phyloP scores from a whole-genome alignment of 139 green algal species.

The Chlorella sp. region DNA sequence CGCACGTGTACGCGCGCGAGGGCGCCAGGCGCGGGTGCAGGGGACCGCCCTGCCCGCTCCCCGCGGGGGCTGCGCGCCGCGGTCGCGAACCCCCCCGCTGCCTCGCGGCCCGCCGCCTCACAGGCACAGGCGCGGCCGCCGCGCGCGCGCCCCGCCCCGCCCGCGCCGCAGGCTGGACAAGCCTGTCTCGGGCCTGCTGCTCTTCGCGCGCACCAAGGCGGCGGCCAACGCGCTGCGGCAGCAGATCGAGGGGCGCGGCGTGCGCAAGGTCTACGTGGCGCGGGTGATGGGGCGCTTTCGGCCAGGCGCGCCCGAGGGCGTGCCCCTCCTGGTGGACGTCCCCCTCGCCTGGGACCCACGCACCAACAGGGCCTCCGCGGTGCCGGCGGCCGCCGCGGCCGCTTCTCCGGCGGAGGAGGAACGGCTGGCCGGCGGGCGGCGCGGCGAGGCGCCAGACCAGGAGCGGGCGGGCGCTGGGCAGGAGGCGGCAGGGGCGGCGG shows the following conservation, averaged over 20 bases:
- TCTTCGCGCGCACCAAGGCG: constrained; percentile 68
- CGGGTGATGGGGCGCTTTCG: constrained; percentile 77
- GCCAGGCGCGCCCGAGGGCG: neutral
- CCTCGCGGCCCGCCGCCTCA: too few relatives aligned
- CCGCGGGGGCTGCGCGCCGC: too few relatives aligned
- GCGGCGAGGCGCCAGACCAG: too few relatives aligned
- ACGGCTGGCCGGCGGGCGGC: neutral
- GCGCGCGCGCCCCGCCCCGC: too few relatives aligned
- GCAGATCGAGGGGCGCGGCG: constrained; percentile 49
- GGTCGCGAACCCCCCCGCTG: too few relatives aligned
- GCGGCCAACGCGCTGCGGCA: constrained; percentile 61
- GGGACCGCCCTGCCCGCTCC: too few relatives aligned
- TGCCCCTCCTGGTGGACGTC: constrained; percentile 36
- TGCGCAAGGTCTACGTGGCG: constrained; percentile 88
- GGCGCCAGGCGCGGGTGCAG: too few relatives aligned
- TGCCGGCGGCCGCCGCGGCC: neutral
- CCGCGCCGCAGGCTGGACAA: constrained; percentile 72
- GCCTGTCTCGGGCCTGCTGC: constrained; percentile 85
- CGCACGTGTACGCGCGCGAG: too few relatives aligned
- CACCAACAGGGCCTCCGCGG: constrained; percentile 49
- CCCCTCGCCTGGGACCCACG: constrained; percentile 61
- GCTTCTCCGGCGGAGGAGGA: neutral
- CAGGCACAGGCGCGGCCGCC: too few relatives aligned
- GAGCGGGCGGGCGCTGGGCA: neutral
- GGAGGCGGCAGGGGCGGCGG: neutral